Evolutionary conservation across 805 yeast genomes (phyloP), one percentile per base, ranked within the genome.

Genomic region (Brettanomyces naardenensis): DNA sequence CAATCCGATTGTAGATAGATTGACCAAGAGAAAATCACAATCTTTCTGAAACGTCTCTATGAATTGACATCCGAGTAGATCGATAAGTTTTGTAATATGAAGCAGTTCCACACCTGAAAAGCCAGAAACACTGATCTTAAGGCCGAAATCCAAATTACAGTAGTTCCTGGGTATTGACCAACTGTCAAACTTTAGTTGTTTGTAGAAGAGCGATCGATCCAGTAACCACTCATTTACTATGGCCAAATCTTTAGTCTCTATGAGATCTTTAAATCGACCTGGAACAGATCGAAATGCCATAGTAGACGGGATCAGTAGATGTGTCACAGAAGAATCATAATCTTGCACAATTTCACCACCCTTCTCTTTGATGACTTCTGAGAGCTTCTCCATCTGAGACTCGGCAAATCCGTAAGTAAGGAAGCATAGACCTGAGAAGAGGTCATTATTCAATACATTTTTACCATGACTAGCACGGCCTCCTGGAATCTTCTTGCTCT

Each of bases 11-110:
- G 72, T 46, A 27, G 69, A 60, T 31, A 73, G 56, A 48, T 77
- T 75, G 20, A 76, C 62, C 3, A 85, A 59, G 23, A 86, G 60
- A 13, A 80, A 50, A 46, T 81, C 82, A 29, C 82, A 61, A 9
- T 63, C 58, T 4, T 65, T 49, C 3, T 71, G 69, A 38, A 85
- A 61, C 2, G 69, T 61, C 0, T 69, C 73, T 33, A 67, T 60
- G 38, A 68, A 66, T 29, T 64, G 62, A 37, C 80, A 73, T 19
- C 80, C 78, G 19, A 82, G 48, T 21, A 69, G 52, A 15, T 62
- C 49, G 6, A 86, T 65, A 31, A 90, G 65, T 51, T 82, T 81
- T 6, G 72, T 75, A 3, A 54, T 31, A 36, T 58, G 63, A 4
- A 52, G 37, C 18, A 45, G 45, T 32, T 58, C 63, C 15, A 58